Evolutionary conservation across 1,284 basidiomycete species (phyloP).

Genomic region (Pascua sp.): DNA sequence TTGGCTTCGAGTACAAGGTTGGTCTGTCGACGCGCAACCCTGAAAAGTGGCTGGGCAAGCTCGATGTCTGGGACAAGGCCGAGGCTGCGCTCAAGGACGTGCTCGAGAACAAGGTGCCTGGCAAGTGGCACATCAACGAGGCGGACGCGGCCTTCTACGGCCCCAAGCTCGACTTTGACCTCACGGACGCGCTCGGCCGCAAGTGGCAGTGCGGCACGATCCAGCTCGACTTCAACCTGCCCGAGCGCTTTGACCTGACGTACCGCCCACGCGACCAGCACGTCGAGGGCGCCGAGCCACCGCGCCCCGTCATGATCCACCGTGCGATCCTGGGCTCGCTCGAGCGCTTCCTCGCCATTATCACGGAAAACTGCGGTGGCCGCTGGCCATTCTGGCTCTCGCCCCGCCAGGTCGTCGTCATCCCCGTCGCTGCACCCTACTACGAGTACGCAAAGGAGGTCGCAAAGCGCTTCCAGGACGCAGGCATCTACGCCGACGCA

Average conservation of each 20-base stretch:
- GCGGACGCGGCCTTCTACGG: slow-evolving; percentile 98
- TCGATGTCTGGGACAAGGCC: slow-evolving; percentile 86
- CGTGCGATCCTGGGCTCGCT: slow-evolving; percentile 92
- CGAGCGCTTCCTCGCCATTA: slow-evolving; percentile 95
- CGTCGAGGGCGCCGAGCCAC: slow-evolving; percentile 54
- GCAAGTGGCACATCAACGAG: slow-evolving; percentile 90
- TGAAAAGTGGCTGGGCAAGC: slow-evolving; percentile 85
- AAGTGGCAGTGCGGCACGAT: slow-evolving; percentile 99
- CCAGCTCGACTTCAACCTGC: slow-evolving; percentile 93
- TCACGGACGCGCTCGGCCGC: slow-evolving; percentile 84
- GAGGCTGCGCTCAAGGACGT: slow-evolving; percentile 79
- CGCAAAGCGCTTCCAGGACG: slow-evolving; percentile 58
- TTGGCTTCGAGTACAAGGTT: slow-evolving; percentile 94
- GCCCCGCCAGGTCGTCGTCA: slow-evolving; percentile 88
- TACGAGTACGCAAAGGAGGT: slow-evolving; percentile 80
- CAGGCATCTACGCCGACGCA: slow-evolving; percentile 83
- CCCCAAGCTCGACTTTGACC: slow-evolving; percentile 93
- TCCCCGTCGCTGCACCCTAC: slow-evolving; percentile 81
- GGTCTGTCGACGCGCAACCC: slow-evolving; percentile 90
- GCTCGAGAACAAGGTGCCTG: slow-evolving; percentile 81
- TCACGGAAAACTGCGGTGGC: slow-evolving; percentile 95
- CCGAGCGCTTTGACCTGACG: slow-evolving; percentile 93
- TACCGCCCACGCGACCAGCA: slow-evolving; percentile 65
- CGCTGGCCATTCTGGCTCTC: slow-evolving; percentile 99
- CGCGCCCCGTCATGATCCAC: slow-evolving; percentile 95